phyloP scores from a whole-genome alignment of 495 filamentous ascomycete species.

The Pyronema domesticum region DNA sequence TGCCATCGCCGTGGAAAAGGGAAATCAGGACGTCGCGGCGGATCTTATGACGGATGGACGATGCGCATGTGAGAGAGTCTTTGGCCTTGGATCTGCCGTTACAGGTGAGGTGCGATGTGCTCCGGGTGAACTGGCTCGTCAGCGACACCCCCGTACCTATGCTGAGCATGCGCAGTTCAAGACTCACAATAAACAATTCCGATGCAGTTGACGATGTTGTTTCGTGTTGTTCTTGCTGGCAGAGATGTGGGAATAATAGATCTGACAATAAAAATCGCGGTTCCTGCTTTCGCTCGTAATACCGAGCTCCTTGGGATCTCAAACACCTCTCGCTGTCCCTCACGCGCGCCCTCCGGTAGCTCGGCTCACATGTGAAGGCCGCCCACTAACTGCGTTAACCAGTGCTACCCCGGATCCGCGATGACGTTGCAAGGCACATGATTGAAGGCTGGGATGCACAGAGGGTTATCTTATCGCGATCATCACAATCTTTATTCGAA shows the following conservation, averaged over 20 bases:
- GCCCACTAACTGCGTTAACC: background rate
- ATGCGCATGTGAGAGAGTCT: slow-evolving; percentile 1
- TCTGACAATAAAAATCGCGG: too few species aligned
- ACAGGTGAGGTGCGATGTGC: background rate
- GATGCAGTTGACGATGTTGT: too few species aligned
- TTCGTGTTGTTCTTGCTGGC: too few species aligned
- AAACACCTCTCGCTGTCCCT: background rate
- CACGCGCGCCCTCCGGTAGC: background rate
- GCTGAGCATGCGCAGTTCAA: too few species aligned
- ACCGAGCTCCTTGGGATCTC: background rate
- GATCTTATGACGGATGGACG: background rate
- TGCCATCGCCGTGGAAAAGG: slow-evolving; percentile 40
- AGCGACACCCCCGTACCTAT: too few species aligned
- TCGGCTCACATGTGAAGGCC: background rate
- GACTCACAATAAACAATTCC: too few species aligned
- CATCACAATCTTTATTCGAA: too few species aligned
- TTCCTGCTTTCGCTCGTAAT: too few species aligned
- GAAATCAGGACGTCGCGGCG: background rate
- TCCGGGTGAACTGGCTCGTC: background rate
- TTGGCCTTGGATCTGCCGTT: background rate
- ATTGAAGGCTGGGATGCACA: background rate
- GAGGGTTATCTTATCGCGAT: background rate
- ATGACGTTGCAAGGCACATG: background rate
- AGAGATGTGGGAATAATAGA: too few species aligned
- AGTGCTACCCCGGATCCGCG: background rate